Base-by-base conservation (phyloP, 805 yeast genomes). In the Ogataea chonburiensis region DNA sequence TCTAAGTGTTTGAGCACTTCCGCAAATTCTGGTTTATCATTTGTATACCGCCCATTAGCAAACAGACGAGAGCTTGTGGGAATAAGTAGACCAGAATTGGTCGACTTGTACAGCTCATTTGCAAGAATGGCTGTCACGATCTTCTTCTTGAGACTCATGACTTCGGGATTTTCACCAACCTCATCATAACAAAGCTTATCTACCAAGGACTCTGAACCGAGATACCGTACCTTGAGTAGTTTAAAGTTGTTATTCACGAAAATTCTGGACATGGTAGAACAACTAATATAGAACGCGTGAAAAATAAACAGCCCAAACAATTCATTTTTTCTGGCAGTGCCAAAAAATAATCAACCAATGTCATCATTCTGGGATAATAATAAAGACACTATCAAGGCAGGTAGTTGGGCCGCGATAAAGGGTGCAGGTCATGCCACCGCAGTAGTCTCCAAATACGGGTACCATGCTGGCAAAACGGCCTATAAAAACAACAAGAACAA, bases 391-490 rank as follows among this genome's bases (percentile, higher is more conserved):
- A 65, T 77, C 49, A 73, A 73, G 40, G 49, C 68, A 1, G 81
- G 70, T 0, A 73, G 79, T 3, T 46, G 59, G 5, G 67, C 77
- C 15, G 68, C 77, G 0, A 64, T 64, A 31, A 68, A 64, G 40
- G 79, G 78, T 5, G 67, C 74, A 16, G 80, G 77, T 5, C 61
- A 52, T 30, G 81, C 77, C 3, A 62, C 76, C 3, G 69, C 58
- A 13, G 68, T 75, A 0, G 62, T 73, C 1, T 61, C 70, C 3
- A 71, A 71, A 42, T 75, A 75, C n/a, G 65, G 67, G 1, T 62
- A 59, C 28, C 43, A 49, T 17, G 66, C 64, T n/a, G 79, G 78
- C 0, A 62, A 66, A 44, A 56, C 58, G 7, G 72, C 79, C 2
- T 74, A 73, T 51, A 73, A 73, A 43, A 69, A 69, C 33, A 60